Conservation (phyloP, 2,329 filamentous ascomycete genomes). For the Pyrenophora tritici-repentis region DNA sequence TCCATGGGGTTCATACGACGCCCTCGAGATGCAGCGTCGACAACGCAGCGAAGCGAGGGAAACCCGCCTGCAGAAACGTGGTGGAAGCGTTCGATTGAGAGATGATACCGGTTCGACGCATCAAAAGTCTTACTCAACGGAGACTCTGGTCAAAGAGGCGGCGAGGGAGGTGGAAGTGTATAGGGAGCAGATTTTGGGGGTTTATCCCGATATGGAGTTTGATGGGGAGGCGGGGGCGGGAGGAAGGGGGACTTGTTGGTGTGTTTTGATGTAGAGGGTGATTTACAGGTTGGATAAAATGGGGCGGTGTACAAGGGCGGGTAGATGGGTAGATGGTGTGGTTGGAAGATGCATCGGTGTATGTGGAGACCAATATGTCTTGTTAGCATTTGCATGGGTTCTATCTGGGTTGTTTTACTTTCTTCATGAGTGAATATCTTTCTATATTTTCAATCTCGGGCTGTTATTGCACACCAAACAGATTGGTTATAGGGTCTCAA, state of each 20-base stretch:
- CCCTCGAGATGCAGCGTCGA: constrained; percentile 13
- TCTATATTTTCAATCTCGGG: no score
- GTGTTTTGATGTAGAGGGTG: constrained; percentile 26
- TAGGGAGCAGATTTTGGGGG: constrained; percentile 20
- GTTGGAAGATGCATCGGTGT: no score
- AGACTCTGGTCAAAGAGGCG: constrained; percentile 8
- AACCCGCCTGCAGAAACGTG: constrained; percentile 1
- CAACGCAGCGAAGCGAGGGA: constrained; percentile 10
- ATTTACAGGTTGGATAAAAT: background rate
- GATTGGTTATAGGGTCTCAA: no score
- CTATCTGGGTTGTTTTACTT: no score
- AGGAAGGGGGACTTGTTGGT: constrained; percentile 11
- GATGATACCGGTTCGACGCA: background rate
- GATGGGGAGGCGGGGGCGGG: constrained; percentile 16
- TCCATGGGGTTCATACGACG: constrained; percentile 21
- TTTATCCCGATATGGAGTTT: constrained; percentile 33
- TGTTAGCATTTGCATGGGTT: no score
- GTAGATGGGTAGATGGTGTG: background rate
- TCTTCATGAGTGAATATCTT: no score
- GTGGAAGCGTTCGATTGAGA: background rate
- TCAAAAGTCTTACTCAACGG: background rate
- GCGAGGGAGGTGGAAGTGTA: constrained; percentile 25
- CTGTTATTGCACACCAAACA: no score
- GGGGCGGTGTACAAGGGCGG: no score
- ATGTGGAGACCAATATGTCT: no score